These are phyloP conservation scores for Puccinia polysora DNA, from an alignment of 1,284 basidiomycete genomes.

Conservation along the genomic window DNA sequence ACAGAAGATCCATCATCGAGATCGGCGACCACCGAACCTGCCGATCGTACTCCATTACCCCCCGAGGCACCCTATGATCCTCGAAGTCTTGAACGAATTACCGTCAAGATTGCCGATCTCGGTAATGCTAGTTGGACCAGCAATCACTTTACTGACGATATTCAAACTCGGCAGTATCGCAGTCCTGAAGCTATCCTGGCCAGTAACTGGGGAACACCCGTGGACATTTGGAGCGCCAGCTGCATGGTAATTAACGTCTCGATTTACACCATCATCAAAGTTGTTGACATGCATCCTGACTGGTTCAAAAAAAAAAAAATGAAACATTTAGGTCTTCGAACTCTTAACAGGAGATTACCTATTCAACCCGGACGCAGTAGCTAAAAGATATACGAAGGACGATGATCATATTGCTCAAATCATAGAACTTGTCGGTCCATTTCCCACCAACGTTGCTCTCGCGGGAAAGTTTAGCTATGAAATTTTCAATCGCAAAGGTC, in stretches of 20 bases:
- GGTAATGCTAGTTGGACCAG: slow-evolving; percentile 77
- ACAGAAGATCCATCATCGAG: slow-evolving; percentile 12
- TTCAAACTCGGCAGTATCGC: slow-evolving; percentile 93
- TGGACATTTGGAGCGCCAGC: slow-evolving; percentile 93
- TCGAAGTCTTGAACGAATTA: slow-evolving; percentile 71
- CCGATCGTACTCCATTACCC: slow-evolving; percentile 58
- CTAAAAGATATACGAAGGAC: slow-evolving; percentile 75
- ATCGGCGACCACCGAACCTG: slow-evolving; percentile 57
- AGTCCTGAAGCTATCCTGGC: slow-evolving; percentile 96
- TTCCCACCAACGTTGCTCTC: slow-evolving; percentile 75
- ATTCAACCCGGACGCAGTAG: slow-evolving; percentile 78
- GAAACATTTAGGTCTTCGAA: slow-evolving; percentile 61
- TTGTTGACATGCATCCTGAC: slow-evolving; percentile 20
- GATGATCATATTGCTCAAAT: slow-evolving; percentile 99
- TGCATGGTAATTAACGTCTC: slow-evolving; percentile 77
- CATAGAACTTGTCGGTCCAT: slow-evolving; percentile 89
- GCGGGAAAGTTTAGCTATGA: slow-evolving; percentile 89
- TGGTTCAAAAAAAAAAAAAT: not conserved
- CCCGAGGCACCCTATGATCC: slow-evolving; percentile 61
- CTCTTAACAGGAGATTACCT: slow-evolving; percentile 78
- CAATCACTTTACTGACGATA: slow-evolving; percentile 67
- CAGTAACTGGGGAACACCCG: slow-evolving; percentile 88
- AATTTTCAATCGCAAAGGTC: slow-evolving; percentile 90
- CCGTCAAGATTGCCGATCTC: slow-evolving; percentile 97
- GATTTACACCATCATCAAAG: slow-evolving; percentile 52